Percentiles rank a stretch among this genome's conserved stretches.
Conservation (phyloP, 2,329 filamentous ascomycete genomes). For the Blumeriella jaapii region DNA sequence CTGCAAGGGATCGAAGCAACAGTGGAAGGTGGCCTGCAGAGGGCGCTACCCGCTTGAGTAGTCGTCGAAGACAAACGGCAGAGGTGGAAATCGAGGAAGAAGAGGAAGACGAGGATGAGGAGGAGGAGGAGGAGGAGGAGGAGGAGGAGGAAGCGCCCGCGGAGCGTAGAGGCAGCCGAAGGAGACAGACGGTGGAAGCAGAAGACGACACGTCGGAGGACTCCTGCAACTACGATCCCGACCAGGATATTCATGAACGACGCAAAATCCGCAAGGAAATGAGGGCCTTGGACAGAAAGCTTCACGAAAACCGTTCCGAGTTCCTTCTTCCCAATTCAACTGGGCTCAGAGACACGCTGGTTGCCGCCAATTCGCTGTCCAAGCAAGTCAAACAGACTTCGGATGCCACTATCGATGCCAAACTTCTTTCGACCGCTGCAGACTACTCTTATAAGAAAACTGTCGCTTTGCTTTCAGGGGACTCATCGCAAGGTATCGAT, state of each 20-base stretch:
- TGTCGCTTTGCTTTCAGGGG: conserved; percentile 60
- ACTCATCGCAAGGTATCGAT: conserved; percentile 64
- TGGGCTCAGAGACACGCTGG: conserved; percentile 53
- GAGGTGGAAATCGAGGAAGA: background rate
- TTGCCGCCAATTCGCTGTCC: conserved; percentile 53
- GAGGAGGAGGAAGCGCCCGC: background rate
- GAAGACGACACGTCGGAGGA: conserved; percentile 20
- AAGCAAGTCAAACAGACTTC: conserved; percentile 71
- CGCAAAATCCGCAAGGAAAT: conserved; percentile 58
- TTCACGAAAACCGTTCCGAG: conserved; percentile 58
- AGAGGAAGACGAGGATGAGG: background rate
- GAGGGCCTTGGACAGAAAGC: conserved; percentile 50
- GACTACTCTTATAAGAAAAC: conserved; percentile 74
- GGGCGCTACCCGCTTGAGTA: conserved; percentile 17
- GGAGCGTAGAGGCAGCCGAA: conserved; percentile 14
- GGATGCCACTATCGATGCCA: conserved; percentile 82
- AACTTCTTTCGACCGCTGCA: conserved; percentile 69
- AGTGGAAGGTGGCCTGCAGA: conserved; percentile 23
- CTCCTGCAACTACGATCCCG: conserved; percentile 56
- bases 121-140: background rate
- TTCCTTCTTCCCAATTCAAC: conserved; percentile 54
- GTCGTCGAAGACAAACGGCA: background rate
- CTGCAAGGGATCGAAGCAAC: conserved; percentile 11
- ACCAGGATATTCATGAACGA: conserved; percentile 66
- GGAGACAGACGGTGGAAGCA: conserved; percentile 16